These are phyloP conservation scores for Stachybotrys elegans DNA, from an alignment of 2,329 filamentous ascomycete genomes.

Conservation along the genomic window DNA sequence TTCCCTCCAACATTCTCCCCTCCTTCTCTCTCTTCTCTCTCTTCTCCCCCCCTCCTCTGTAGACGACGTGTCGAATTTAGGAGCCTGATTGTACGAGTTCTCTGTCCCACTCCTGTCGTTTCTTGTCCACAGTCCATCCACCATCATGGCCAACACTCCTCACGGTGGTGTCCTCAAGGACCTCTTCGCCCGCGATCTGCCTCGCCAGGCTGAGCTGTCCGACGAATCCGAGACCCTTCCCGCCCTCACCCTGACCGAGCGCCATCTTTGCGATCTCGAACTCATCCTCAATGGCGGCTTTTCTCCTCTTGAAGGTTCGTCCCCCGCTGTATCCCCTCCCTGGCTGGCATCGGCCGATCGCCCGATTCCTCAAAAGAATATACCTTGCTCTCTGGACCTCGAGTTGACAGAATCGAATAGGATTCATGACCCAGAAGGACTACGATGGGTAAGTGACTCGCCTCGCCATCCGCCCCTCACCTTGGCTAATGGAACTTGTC, in stretches of 20 bases:
- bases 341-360: conserved; percentile 7
- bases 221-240: conserved; percentile 83
- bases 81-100: neutral
- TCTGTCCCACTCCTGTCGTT: no score
- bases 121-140: no score
- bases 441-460: conserved; percentile 71
- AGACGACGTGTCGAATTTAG: no score
- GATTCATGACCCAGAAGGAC: conserved; percentile 96
- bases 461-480: neutral
- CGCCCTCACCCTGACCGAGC: conserved; percentile 79
- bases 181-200: conserved; percentile 87
- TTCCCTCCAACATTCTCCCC: neutral
- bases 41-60: no score
- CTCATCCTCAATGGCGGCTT: conserved; percentile 97
- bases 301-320: conserved; percentile 89
- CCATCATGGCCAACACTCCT: conserved; percentile 62
- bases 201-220: conserved; percentile 71
- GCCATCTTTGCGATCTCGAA: conserved; percentile 96
- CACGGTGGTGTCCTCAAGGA: conserved; percentile 97
- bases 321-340: neutral
- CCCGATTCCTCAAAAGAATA: no score
- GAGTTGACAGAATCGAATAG: conserved; percentile 44
- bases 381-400: no score
- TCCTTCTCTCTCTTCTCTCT: neutral
- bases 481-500: conserved; percentile 19